Evolutionary conservation across 2,329 filamentous ascomycete genomes (phyloP), one percentile per base, ranked within the genome.

Genomic region (Fusarium bulbicola): DNA sequence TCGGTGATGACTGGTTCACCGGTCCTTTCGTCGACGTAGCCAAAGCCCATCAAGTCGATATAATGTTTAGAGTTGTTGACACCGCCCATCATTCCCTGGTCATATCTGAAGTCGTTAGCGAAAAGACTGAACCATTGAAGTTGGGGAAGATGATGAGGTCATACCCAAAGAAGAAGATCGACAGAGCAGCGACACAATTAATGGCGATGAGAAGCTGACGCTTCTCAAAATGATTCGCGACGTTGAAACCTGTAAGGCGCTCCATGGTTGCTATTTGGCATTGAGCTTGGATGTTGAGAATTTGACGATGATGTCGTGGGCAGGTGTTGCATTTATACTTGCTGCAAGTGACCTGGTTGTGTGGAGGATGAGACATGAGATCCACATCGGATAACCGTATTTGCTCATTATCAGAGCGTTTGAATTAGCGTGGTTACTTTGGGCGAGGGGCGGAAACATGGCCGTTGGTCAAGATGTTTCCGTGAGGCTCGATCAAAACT

Each of bases 161-260:
- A 47, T 76, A 77, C 54, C 74, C 75, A 53, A 77, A 77, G 59
- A 77, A 77, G 57, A 77, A 76, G 37, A 77, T 77, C 14, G 75
- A 77, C 1, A 77, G 49, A 8, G 60, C 75, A 15, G 75, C 75
- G 13, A 77, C 46, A 13, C 68, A 67, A 60, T 77, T 77, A 34
- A 77, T 70, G 16, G 72, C 73, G 15, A 77, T 76, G 49, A 77
- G 75, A 63, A 77, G 72, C 67, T 65, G 28, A 0, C 75, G 69
- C 72, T 76, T 77, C 72, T 77, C 74, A 21, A 73, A 72, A 39
- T 69, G 74, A 21, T 73, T 73, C 6, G 70, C 70, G 39, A 73
- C 66, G 42, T 73, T 73, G 5, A 74, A 72, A 15, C 71, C 71
- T 0, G 71, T 70, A 32, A 73, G 70, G 6, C 70, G 50, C 43